Conservation (phyloP, 2,329 filamentous ascomycete species). For the Thelonectria olida region DNA sequence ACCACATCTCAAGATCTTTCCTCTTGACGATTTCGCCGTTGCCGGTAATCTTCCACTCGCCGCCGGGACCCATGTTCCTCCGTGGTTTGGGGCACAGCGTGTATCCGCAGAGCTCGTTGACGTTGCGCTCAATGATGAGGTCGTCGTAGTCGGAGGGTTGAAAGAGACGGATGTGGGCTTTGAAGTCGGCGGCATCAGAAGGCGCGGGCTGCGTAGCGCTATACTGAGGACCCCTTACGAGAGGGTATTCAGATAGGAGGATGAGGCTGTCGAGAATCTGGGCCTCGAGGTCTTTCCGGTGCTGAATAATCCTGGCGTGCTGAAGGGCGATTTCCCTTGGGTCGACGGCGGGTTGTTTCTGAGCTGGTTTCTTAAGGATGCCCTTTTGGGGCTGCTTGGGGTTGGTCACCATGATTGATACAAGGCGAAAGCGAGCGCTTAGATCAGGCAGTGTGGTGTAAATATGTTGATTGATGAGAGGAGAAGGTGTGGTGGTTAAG, state of each 20-base stretch:
- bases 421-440: neutral
- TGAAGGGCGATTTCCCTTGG: slow-evolving; percentile 75
- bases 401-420: slow-evolving; percentile 38
- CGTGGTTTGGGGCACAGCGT: slow-evolving; percentile 77
- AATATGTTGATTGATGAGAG: slow-evolving; percentile 2
- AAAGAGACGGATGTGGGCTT: slow-evolving; percentile 74
- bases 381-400: slow-evolving; percentile 56
- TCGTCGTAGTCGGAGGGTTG: slow-evolving; percentile 91
- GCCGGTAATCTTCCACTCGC: slow-evolving; percentile 73
- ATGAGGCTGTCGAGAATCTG: slow-evolving; percentile 79
- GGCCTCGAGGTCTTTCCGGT: slow-evolving; percentile 80
- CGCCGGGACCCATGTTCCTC: slow-evolving; percentile 62
- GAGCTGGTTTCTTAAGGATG: slow-evolving; percentile 66
- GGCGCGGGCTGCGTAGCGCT: slow-evolving; percentile 60
- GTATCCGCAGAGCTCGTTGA: slow-evolving; percentile 85
- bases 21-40: slow-evolving; percentile 72
- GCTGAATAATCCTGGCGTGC: slow-evolving; percentile 84
- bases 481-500: neutral
- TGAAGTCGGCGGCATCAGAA: slow-evolving; percentile 72
- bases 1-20: slow-evolving; percentile 86
- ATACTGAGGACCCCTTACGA: slow-evolving; percentile 42
- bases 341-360: slow-evolving; percentile 44
- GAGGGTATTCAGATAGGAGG: slow-evolving; percentile 70
- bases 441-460: neutral
- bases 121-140: slow-evolving; percentile 88